Evolutionary conservation across 2,329 filamentous ascomycete genomes (phyloP).

Genomic region (Reticulascus tulasneorum): DNA sequence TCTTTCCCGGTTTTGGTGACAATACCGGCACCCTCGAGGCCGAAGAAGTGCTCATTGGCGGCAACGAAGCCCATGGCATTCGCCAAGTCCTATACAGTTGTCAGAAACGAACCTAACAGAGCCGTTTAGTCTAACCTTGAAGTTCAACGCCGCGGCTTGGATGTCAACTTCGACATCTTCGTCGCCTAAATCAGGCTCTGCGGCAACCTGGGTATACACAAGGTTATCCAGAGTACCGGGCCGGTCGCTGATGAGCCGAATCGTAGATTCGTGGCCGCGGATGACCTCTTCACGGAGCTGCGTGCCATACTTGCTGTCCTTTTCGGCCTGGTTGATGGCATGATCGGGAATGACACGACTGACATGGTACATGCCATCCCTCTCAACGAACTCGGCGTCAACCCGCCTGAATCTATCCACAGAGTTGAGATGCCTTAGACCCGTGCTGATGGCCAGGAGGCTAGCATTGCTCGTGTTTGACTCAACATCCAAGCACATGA

Average conservation of each 20-base stretch:
- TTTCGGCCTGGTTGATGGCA: constrained; percentile 7
- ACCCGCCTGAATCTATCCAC: background rate
- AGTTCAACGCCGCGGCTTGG: too few relatives aligned
- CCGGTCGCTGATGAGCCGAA: background rate
- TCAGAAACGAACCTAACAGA: too few relatives aligned
- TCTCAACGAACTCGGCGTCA: constrained; percentile 20
- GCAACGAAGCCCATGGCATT: constrained; percentile 1
- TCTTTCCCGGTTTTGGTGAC: background rate
- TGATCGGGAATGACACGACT: constrained; percentile 19
- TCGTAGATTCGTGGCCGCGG: too few relatives aligned
- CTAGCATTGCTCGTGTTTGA: background rate
- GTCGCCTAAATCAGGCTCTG: background rate
- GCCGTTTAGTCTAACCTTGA: too few relatives aligned
- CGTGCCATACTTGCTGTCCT: too few relatives aligned
- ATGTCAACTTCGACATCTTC: background rate
- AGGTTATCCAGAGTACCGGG: background rate
- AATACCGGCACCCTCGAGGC: constrained; percentile 1
- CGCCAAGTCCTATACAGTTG: constrained; percentile 2
- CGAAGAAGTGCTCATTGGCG: background rate
- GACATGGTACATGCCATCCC: constrained; percentile 19
- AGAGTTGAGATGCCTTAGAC: background rate
- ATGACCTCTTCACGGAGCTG: too few relatives aligned
- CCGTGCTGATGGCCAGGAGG: constrained; percentile 1
- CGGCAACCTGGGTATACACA: background rate
- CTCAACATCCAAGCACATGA: constrained; percentile 5